Evolutionary conservation across 208 protist species (phyloP).

Genomic region (Novymonas esmeraldas): DNA sequence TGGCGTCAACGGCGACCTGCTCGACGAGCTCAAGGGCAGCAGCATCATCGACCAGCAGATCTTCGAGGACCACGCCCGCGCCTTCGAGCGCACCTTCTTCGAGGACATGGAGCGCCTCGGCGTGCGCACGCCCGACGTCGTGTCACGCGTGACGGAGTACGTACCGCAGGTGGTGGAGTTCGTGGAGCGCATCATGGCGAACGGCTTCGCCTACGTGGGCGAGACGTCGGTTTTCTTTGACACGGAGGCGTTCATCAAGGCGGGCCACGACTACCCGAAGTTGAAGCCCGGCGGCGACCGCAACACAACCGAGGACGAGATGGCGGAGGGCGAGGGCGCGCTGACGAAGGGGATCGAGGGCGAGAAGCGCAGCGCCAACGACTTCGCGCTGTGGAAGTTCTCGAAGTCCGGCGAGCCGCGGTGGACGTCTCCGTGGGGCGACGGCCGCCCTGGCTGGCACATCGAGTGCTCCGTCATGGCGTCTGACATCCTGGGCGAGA

Average conservation of each 20-base stretch:
- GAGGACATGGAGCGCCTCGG: constrained; percentile 92
- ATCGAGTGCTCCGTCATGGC: constrained; percentile 99
- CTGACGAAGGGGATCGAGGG: constrained; percentile 51
- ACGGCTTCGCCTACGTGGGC: constrained; percentile 95
- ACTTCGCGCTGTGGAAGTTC: constrained; percentile 99
- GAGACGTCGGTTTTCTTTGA: constrained; percentile 97
- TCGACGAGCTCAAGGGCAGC: constrained; percentile 75
- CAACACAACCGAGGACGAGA: constrained; percentile 86
- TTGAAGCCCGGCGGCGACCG: constrained; percentile 61
- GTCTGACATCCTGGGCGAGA: constrained; percentile 87
- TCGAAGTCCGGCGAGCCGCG: constrained; percentile 93
- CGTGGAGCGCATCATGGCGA: constrained; percentile 95
- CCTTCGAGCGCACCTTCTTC: constrained; percentile 94
- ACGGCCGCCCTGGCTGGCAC: constrained; percentile 99
- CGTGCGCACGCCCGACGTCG: constrained; percentile 87
- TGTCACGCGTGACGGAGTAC: constrained; percentile 98
- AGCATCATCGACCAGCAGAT: constrained; percentile 80
- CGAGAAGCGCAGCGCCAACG: constrained; percentile 91
- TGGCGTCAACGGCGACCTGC: constrained; percentile 77
- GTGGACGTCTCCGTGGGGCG: constrained; percentile 94
- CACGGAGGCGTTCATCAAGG: constrained; percentile 78
- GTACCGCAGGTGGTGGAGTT: constrained; percentile 96
- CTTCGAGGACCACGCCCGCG: constrained; percentile 85
- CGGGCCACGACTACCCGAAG: constrained; percentile 95
- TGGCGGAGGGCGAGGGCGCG: constrained; percentile 92